These are phyloP conservation scores for Rhynchosporium graminicola DNA, from an alignment of 2,329 filamentous ascomycete genomes.

Conservation along the genomic window DNA sequence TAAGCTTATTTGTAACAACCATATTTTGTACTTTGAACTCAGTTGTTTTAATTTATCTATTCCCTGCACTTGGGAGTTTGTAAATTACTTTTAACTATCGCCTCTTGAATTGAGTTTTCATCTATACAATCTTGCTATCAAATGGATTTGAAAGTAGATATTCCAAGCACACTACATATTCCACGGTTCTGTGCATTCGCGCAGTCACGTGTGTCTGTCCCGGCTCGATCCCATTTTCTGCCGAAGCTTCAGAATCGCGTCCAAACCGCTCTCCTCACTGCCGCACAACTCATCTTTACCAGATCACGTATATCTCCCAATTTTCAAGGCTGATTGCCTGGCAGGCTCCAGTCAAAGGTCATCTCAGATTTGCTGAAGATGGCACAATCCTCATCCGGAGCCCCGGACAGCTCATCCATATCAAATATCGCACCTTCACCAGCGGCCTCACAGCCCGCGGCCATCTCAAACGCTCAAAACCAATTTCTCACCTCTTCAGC, in stretches of 20 bases:
- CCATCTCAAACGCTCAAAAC: neutral
- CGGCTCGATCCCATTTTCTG: neutral
- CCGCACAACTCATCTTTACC: neutral
- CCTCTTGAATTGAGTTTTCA: too few species aligned
- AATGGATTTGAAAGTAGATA: too few species aligned
- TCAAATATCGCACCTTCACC: neutral
- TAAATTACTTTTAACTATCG: too few species aligned
- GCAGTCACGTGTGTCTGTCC: neutral
- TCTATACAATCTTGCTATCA: too few species aligned
- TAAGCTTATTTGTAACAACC: too few species aligned
- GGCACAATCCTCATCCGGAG: slow-evolving; percentile 3
- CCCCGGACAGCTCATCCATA: neutral
- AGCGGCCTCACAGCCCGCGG: neutral
- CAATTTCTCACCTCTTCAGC: neutral
- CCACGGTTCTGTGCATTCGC: neutral
- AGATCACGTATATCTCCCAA: neutral
- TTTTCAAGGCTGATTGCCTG: too few species aligned
- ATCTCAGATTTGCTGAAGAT: neutral
- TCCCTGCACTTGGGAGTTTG: too few species aligned
- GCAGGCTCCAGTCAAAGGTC: too few species aligned
- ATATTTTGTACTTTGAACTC: too few species aligned
- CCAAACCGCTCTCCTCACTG: neutral
- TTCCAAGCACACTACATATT: too few species aligned
- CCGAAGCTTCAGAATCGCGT: neutral
- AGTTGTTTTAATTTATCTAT: too few species aligned